Evolutionary conservation across 129 eudicot species (phyloP).

Genomic region (Oenanthe sinensis): DNA sequence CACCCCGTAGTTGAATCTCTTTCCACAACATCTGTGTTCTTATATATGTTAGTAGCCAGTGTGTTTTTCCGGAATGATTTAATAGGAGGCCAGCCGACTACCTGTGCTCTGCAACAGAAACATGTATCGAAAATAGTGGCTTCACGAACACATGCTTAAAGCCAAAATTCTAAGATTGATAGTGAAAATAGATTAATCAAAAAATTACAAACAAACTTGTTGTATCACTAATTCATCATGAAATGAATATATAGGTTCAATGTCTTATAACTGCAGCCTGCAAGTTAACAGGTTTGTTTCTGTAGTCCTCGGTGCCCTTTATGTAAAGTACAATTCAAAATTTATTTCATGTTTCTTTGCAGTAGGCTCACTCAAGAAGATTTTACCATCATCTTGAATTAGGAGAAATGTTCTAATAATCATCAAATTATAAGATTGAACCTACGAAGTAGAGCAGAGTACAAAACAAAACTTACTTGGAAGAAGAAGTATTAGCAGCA

Average conservation of each 20-base stretch:
- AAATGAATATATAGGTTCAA: neutral
- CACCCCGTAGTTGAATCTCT: conserved; percentile 39
- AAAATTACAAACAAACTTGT: neutral
- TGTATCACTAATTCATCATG: no score
- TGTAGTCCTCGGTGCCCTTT: neutral
- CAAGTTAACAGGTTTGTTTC: neutral
- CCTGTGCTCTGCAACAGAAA: conserved; percentile 57
- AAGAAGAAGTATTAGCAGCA: conserved; percentile 41
- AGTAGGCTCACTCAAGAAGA: neutral
- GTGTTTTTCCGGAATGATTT: conserved; percentile 88
- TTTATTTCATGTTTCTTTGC: neutral
- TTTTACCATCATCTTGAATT: neutral
- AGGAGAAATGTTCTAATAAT: neutral
- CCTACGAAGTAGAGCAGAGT: neutral
- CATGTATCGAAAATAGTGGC: neutral
- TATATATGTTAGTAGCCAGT: conserved; percentile 52
- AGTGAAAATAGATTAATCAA: neutral
- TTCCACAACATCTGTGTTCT: conserved; percentile 28
- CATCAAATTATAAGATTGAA: neutral
- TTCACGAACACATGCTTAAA: neutral
- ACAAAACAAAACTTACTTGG: conserved; percentile 45
- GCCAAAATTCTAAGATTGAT: neutral
- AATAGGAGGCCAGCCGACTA: conserved; percentile 99
- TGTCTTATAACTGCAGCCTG: neutral
- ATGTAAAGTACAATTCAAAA: neutral